Evolutionary conservation across 331 rosid species (phyloP).

Genomic region (Ulmus americana): DNA sequence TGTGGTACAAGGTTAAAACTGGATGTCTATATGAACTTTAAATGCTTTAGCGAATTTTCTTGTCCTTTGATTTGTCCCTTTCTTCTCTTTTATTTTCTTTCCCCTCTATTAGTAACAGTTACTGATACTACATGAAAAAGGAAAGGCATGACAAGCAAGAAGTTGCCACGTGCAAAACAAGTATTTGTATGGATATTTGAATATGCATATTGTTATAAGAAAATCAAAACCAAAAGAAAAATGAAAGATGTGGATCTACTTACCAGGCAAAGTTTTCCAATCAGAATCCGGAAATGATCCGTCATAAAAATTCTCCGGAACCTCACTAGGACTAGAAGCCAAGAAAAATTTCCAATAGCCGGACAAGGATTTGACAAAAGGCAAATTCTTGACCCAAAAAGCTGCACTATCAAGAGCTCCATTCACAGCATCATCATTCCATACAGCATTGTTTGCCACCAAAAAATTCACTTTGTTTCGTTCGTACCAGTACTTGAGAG

Average conservation of each 20-base stretch:
- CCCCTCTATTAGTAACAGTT: not conserved
- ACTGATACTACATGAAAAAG: not conserved
- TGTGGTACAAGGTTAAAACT: too few species aligned
- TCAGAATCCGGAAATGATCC: conserved; percentile 52
- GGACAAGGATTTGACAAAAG: conserved; percentile 76
- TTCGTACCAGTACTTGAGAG: conserved; percentile 75
- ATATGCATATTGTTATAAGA: not conserved
- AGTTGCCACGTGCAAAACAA: not conserved
- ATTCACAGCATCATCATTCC: conserved; percentile 73
- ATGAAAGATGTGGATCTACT: conserved; percentile 5
- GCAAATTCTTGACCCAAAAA: conserved; percentile 71
- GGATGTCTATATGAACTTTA: too few species aligned
- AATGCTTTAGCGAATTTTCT: too few species aligned
- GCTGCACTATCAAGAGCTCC: conserved; percentile 76
- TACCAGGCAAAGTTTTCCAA: conserved; percentile 82
- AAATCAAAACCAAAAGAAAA: not conserved
- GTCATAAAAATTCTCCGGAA: conserved; percentile 57
- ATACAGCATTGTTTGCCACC: conserved; percentile 70
- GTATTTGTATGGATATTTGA: not conserved
- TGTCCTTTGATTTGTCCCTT: too few species aligned
- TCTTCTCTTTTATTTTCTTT: not conserved
- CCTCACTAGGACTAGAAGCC: conserved; percentile 54
- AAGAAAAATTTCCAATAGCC: conserved; percentile 82
- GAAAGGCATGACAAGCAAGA: not conserved
- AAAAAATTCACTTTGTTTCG: conserved; percentile 66